phyloP scores from a whole-genome alignment of 2,329 filamentous ascomycete species.

The Zymoseptoria brevis region DNA sequence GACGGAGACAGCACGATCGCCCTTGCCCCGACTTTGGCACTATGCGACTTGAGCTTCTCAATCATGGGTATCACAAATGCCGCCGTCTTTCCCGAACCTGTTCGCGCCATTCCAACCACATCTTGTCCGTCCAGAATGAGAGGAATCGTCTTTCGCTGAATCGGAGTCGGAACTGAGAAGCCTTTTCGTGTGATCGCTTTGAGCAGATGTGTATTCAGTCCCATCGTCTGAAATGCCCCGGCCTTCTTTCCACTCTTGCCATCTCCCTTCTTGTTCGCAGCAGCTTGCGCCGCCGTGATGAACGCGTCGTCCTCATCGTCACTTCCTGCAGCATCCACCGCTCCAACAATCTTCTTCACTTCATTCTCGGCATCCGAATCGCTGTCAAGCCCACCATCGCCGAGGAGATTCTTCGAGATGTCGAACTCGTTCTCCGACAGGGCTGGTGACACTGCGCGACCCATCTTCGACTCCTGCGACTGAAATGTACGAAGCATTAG shows the following conservation, averaged over 20 bases:
- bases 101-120: slow-evolving; percentile 97
- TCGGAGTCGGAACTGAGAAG: slow-evolving; percentile 91
- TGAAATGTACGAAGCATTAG: neutral
- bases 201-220: slow-evolving; percentile 71
- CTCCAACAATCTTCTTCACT: slow-evolving; percentile 5
- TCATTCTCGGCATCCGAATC: slow-evolving; percentile 29
- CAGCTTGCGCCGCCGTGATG: slow-evolving; percentile 79
- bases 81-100: slow-evolving; percentile 97
- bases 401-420: slow-evolving; percentile 63
- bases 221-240: slow-evolving; percentile 94
- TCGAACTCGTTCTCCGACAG: slow-evolving; percentile 86
- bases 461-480: slow-evolving; percentile 3
- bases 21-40: slow-evolving; percentile 73
- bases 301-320: slow-evolving; percentile 67
- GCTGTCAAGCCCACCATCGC: slow-evolving; percentile 54
- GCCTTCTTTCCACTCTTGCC: slow-evolving; percentile 88
- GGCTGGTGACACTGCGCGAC: slow-evolving; percentile 65
- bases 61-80: slow-evolving; percentile 99
- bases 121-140: slow-evolving; percentile 82
- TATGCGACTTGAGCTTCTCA: slow-evolving; percentile 82
- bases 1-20: slow-evolving; percentile 87
- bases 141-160: slow-evolving; percentile 94
- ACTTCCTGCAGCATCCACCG: slow-evolving; percentile 17
- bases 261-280: slow-evolving; percentile 75
- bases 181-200: slow-evolving; percentile 91